phyloP scores from a whole-genome alignment of 371 early-diverging fungal genomes.

The Apophysomyces sp. region DNA sequence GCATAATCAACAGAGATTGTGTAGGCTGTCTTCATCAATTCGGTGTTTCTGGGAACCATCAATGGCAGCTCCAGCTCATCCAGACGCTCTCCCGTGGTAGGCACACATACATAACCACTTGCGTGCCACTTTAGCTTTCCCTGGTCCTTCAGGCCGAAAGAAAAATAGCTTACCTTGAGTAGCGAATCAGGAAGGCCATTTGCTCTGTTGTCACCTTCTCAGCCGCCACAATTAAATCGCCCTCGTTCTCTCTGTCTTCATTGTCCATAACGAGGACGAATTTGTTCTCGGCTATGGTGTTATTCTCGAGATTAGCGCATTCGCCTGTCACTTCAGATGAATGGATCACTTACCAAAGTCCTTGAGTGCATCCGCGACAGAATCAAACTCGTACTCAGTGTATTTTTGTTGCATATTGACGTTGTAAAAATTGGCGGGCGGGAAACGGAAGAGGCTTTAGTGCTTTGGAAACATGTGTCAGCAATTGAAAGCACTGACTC shows the following conservation, averaged over 20 bases:
- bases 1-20: slow-evolving; percentile 88
- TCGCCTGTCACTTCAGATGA: not conserved
- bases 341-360: slow-evolving; percentile 26
- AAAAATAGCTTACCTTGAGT: slow-evolving; percentile 69
- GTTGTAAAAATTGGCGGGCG: not conserved
- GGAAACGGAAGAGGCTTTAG: not conserved
- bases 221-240: slow-evolving; percentile 94
- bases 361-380: slow-evolving; percentile 28
- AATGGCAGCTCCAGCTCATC: slow-evolving; percentile 84
- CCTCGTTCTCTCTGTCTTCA: slow-evolving; percentile 97
- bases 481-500: slow-evolving; percentile 1
- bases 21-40: slow-evolving; percentile 90
- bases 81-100: slow-evolving; percentile 73
- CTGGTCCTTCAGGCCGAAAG: not conserved
- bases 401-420: slow-evolving; percentile 10
- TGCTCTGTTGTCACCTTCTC: slow-evolving; percentile 86
- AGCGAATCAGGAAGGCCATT: slow-evolving; percentile 92
- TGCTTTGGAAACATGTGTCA: not conserved
- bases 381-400: slow-evolving; percentile 25
- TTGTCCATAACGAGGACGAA: slow-evolving; percentile 94
- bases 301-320: not conserved
- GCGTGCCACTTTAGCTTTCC: not conserved
- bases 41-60: slow-evolving; percentile 92
- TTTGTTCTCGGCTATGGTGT: slow-evolving; percentile 52
- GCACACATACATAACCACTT: slow-evolving; percentile 92